Percentiles rank a stretch among this genome's conserved stretches.
These are phyloP conservation scores for Tulasnella sp. DNA, from an alignment of 768 basidiomycete genomes.

Conservation along the genomic window DNA sequence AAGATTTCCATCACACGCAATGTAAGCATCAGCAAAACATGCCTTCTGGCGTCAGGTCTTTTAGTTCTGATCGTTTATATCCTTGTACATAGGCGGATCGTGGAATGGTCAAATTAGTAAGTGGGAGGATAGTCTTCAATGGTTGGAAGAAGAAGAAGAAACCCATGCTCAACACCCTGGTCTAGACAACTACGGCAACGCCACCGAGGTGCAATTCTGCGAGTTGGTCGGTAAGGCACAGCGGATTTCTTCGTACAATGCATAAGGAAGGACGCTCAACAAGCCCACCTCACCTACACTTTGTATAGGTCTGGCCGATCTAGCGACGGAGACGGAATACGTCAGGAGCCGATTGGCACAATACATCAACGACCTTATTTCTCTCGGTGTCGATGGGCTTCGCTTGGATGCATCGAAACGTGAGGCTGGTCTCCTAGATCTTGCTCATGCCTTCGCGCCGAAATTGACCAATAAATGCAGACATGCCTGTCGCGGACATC, in stretches of 20 bases:
- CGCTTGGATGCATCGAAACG: slow-evolving; percentile 16
- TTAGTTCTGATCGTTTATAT: no score
- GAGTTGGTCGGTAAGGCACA: slow-evolving; percentile 16
- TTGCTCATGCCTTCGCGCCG: neutral
- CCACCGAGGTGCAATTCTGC: slow-evolving; percentile 6
- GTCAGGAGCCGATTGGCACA: slow-evolving; percentile 42
- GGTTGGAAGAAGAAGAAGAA: no score
- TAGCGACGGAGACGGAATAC: slow-evolving; percentile 52
- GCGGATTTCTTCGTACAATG: slow-evolving; percentile 21
- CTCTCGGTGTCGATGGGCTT: slow-evolving; percentile 36
- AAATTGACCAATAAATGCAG: slow-evolving; percentile 26
- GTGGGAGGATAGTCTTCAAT: neutral
- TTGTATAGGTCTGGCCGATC: slow-evolving; percentile 24
- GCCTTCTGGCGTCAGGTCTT: neutral
- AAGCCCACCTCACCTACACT: no score
- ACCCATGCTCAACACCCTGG: neutral
- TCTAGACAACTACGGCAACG: slow-evolving; percentile 17
- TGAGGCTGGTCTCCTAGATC: neutral
- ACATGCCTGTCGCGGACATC: slow-evolving; percentile 44
- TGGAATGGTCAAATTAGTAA: slow-evolving; percentile 5
- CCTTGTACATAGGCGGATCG: neutral
- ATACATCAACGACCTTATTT: slow-evolving; percentile 50
- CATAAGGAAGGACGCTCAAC: no score
- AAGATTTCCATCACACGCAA: slow-evolving; percentile 20
- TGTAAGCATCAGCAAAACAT: neutral